Percentiles rank a stretch among this genome's conserved stretches.
These are phyloP conservation scores for Ettlia oleoabundans DNA, from an alignment of 139 green algal species.

Conservation along the genomic window DNA sequence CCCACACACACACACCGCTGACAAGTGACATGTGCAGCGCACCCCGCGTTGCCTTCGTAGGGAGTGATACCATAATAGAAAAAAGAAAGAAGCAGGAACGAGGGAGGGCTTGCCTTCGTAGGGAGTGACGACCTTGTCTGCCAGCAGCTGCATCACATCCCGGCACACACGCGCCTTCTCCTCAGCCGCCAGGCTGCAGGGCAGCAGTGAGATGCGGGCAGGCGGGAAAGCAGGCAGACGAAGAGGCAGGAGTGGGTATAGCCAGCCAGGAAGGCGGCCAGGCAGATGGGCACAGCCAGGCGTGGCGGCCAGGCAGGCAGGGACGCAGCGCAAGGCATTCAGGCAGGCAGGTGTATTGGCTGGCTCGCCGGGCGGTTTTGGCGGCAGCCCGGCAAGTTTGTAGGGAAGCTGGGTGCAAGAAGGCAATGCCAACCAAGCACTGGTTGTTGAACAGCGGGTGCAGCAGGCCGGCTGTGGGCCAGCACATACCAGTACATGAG, in stretches of 20 bases:
- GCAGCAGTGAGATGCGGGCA: not conserved
- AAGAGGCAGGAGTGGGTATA: not conserved
- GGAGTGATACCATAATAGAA: not conserved
- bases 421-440: not conserved
- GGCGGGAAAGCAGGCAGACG: not conserved
- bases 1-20: no score
- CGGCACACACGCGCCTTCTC: not conserved
- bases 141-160: conserved; percentile 36
- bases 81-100: not conserved
- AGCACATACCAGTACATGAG: no score
- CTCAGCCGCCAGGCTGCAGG: not conserved
- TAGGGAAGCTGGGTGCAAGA: no score
- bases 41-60: not conserved
- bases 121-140: conserved; percentile 26
- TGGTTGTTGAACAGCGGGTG: not conserved
- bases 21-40: no score
- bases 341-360: no score
- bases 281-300: not conserved
- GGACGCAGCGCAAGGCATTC: not conserved
- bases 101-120: conserved; percentile 5
- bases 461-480: no score
- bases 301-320: not conserved
- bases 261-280: not conserved
- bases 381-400: no score
- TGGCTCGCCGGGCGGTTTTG: not conserved